Conservation (phyloP, 2,329 filamentous ascomycete genomes). For the Colletotrichum sp. region DNA sequence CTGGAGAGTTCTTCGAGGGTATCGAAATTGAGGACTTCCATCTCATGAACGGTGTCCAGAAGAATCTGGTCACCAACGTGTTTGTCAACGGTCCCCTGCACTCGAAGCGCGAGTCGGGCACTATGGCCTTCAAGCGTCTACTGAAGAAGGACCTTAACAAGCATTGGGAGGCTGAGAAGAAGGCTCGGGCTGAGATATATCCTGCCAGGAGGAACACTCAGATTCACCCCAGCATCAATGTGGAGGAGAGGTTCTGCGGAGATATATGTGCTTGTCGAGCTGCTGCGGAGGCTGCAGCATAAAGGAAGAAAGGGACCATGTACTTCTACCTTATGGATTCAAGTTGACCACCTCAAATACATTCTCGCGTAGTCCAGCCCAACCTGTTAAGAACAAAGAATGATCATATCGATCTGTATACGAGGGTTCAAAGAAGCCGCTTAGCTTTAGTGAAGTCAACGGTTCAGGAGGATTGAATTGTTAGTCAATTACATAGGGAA, state of each 20-base stretch:
- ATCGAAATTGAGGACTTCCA: constrained; percentile 57
- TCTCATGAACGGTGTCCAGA: constrained; percentile 52
- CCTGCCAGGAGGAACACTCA: background rate
- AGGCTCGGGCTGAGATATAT: background rate
- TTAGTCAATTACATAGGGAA: too few species aligned
- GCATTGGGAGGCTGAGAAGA: background rate
- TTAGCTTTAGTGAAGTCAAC: too few species aligned
- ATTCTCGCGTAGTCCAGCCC: too few species aligned
- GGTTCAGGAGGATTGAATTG: too few species aligned
- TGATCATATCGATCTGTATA: too few species aligned
- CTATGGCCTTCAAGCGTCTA: background rate
- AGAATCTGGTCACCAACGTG: constrained; percentile 54
- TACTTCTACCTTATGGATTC: background rate
- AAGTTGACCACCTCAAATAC: background rate
- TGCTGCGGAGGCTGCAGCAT: background rate
- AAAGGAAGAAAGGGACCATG: background rate
- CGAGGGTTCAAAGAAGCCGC: too few species aligned
- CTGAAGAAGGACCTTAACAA: background rate
- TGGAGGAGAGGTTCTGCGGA: background rate
- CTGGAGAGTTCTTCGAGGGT: constrained; percentile 52
- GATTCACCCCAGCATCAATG: background rate
- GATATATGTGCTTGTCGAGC: background rate
- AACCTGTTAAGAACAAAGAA: too few species aligned
- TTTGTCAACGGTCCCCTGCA: constrained; percentile 57
- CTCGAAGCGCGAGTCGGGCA: background rate